Evolutionary conservation across 345 rosid genomes (phyloP).

Genomic region (Populus ilicifolia): DNA sequence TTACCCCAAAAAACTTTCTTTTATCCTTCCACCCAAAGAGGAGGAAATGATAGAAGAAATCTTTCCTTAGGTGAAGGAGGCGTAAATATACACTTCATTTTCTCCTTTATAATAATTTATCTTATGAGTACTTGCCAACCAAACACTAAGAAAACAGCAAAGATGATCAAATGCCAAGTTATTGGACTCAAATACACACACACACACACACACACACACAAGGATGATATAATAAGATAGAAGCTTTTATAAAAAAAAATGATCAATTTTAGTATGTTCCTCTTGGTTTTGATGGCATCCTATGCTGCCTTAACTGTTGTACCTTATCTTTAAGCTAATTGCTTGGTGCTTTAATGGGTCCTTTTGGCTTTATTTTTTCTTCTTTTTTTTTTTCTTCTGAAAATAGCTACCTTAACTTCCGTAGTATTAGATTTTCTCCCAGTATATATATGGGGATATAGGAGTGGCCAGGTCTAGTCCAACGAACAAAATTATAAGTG

Average conservation of each 20-base stretch:
- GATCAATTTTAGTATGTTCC: not conserved
- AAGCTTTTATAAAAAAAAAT: not conserved
- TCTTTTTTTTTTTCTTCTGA: too few relatives aligned
- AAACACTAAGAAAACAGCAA: not conserved
- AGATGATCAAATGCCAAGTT: not conserved
- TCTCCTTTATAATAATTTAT: not conserved
- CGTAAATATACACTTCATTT: not conserved
- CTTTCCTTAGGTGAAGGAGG: not conserved
- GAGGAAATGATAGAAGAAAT: constrained; percentile 17
- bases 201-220: not conserved
- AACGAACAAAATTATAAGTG: not conserved
- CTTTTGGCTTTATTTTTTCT: not conserved
- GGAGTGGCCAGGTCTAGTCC: not conserved
- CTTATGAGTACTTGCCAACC: not conserved
- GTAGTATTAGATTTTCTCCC: not conserved
- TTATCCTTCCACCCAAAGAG: constrained; percentile 26
- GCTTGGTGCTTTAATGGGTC: not conserved
- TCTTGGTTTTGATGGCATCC: not conserved
- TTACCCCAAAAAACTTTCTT: constrained; percentile 25
- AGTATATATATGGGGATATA: not conserved
- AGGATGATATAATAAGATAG: not conserved
- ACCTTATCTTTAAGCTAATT: not conserved
- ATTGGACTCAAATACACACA: too few relatives aligned
- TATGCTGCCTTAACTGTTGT: not conserved
- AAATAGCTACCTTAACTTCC: not conserved